Evolutionary conservation across 805 yeast genomes (phyloP), one percentile per base, ranked within the genome.

Genomic region (Citeromyces nyonsensis): DNA sequence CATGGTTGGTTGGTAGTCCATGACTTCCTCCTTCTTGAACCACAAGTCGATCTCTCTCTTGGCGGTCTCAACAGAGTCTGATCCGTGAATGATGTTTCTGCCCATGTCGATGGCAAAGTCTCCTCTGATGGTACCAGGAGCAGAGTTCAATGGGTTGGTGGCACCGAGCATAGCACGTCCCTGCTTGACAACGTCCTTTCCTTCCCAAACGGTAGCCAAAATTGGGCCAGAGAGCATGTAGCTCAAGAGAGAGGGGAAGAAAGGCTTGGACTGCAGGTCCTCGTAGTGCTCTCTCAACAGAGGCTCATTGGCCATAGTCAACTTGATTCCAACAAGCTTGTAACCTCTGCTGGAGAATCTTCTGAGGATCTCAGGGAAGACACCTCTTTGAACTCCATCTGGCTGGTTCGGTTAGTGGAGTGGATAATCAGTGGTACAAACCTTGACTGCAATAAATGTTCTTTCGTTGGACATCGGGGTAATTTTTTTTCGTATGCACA

Each of bases 111-210:
- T 67, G 60, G 96, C 98, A 50, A 65, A 91, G 69, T 91, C 99
- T 61, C 95, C 97, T 73, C 99, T 85, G 73, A 91, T 91, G 66
- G 99, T 91, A 63, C 99, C 99, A 63, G 97, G 97, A 47, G 94
- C 88, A 50, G 95, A 82, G 51, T 73, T 76, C 59, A 79, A 71
- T 59, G 99, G 98, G 82, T 91, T 88, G 63, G 98, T 91, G 50
- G 98, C 97, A 67, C 99, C 99, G 54, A 91, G 76, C 60, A 91
- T 77, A 52, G 71, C 77, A 69, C 99, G 81, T 61, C 98, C 98
- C 63, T 83, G 94, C 71, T 88, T 86, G 63, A 91, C 98, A 60
- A 76, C 98, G 56, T 91, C 96, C 72, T 86, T 91, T 66, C 99
- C 99, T 68, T 91, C 97, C 99, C 99, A 91, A 51, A 86, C 96